Conservation (phyloP, 1,284 basidiomycete genomes). For the Ceratobasidium sp. region DNA sequence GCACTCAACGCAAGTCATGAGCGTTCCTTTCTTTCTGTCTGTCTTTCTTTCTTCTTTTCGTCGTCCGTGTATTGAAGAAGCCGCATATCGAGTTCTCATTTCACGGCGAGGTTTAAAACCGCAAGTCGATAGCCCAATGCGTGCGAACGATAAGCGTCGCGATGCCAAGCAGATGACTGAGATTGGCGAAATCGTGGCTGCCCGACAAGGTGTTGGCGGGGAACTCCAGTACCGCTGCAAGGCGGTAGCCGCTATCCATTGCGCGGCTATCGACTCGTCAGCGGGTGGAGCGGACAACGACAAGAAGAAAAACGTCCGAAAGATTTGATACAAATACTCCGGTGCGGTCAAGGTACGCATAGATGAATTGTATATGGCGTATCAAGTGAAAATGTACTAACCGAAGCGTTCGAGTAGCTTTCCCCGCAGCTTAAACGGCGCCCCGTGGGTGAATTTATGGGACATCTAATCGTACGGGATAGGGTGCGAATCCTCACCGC, state of each 20-base stretch:
- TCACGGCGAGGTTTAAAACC: constrained; percentile 52
- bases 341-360: constrained; percentile 7
- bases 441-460: too few species aligned
- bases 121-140: constrained; percentile 44
- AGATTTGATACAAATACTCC: constrained; percentile 19
- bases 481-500: too few species aligned
- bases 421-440: too few species aligned
- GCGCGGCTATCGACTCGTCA: neutral
- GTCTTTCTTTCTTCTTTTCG: neutral
- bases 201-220: neutral
- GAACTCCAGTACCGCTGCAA: neutral
- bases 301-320: constrained; percentile 6
- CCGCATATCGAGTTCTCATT: neutral
- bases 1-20: constrained; percentile 54
- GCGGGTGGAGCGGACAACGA: neutral
- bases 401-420: too few species aligned
- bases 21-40: constrained; percentile 33
- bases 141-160: constrained; percentile 10
- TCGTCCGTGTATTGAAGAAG: neutral
- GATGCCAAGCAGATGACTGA: constrained; percentile 20
- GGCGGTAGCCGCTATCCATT: neutral
- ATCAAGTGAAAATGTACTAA: neutral
- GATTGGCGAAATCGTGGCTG: neutral
- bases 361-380: neutral
- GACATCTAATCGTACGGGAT: too few species aligned